phyloP scores from a whole-genome alignment of 2,329 filamentous ascomycete species.

The Penicillium oxalicum region DNA sequence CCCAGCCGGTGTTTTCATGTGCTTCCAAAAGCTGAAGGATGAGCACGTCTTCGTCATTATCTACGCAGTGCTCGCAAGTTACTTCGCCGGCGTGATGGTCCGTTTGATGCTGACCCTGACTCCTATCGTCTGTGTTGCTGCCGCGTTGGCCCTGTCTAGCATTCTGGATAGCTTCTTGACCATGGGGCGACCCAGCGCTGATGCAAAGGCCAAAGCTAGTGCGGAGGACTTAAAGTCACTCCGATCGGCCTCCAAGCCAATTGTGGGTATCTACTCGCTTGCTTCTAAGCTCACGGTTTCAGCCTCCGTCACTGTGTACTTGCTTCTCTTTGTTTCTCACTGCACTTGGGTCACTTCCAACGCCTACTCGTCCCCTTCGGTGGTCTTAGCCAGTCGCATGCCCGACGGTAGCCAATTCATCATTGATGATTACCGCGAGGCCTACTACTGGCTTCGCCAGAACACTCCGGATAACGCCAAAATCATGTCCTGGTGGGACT shows the following conservation, averaged over 20 bases:
- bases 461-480: slow-evolving; percentile 94
- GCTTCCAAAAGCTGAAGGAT: slow-evolving; percentile 87
- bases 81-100: slow-evolving; percentile 99
- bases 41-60: slow-evolving; percentile 98
- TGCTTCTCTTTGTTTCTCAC: slow-evolving; percentile 90
- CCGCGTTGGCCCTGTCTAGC: slow-evolving; percentile 79
- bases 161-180: slow-evolving; percentile 83
- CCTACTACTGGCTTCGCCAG: slow-evolving; percentile 98
- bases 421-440: slow-evolving; percentile 98
- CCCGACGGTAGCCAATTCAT: slow-evolving; percentile 96
- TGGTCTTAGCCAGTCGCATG: slow-evolving; percentile 85
- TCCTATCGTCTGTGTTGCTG: slow-evolving; percentile 89
- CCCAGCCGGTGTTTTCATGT: slow-evolving; percentile 96
- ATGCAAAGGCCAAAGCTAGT: slow-evolving; percentile 36
- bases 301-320: slow-evolving; percentile 66
- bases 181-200: slow-evolving; percentile 53
- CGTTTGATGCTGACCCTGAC: slow-evolving; percentile 97
- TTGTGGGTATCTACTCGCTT: slow-evolving; percentile 76
- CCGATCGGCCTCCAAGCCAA: slow-evolving; percentile 63
- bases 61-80: slow-evolving; percentile 92
- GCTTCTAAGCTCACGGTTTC: slow-evolving; percentile 76
- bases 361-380: slow-evolving; percentile 95
- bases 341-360: slow-evolving; percentile 99
- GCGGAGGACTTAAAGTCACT: slow-evolving; percentile 44
- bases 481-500: slow-evolving; percentile 99